Evolutionary conservation across 2,329 filamentous ascomycete genomes (phyloP).

Genomic region (Kalaharituber pfeilii): DNA sequence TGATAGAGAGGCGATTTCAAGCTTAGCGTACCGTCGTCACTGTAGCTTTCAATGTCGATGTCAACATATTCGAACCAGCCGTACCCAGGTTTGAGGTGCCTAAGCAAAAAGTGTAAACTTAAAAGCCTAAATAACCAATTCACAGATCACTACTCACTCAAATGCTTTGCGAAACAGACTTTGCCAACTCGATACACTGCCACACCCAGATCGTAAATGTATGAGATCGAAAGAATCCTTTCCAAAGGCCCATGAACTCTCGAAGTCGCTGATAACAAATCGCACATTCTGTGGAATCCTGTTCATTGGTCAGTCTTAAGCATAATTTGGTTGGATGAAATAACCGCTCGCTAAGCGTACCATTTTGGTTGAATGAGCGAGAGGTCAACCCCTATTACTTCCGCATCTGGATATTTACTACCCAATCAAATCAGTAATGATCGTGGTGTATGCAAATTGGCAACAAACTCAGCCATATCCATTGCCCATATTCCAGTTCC

Average conservation of each 20-base stretch:
- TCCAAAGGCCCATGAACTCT: slow-evolving; percentile 52
- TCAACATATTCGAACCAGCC: slow-evolving; percentile 78
- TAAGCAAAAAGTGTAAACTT: slow-evolving; percentile 24
- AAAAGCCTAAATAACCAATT: too few relatives aligned
- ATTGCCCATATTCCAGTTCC: slow-evolving; percentile 88
- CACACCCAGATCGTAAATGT: slow-evolving; percentile 61
- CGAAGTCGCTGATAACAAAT: slow-evolving; percentile 59
- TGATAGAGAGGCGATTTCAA: slow-evolving; percentile 40
- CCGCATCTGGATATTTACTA: slow-evolving; percentile 39
- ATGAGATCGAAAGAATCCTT: slow-evolving; percentile 64
- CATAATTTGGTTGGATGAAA: neutral
- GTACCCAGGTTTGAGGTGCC: slow-evolving; percentile 56
- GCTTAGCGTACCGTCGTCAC: slow-evolving; percentile 47
- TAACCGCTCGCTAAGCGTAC: slow-evolving; percentile 18
- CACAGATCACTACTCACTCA: slow-evolving; percentile 34
- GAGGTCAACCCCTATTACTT: slow-evolving; percentile 31
- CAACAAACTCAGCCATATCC: slow-evolving; percentile 57
- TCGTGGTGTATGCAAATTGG: slow-evolving; percentile 5
- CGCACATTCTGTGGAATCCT: slow-evolving; percentile 55
- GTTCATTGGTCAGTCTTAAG: slow-evolving; percentile 6
- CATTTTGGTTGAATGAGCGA: slow-evolving; percentile 27
- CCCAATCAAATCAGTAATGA: neutral
- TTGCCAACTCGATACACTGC: slow-evolving; percentile 61
- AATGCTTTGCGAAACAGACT: slow-evolving; percentile 54
- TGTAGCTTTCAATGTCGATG: slow-evolving; percentile 63